Evolutionary conservation across 1,284 basidiomycete species (phyloP).

Genomic region (Somion occarium): DNA sequence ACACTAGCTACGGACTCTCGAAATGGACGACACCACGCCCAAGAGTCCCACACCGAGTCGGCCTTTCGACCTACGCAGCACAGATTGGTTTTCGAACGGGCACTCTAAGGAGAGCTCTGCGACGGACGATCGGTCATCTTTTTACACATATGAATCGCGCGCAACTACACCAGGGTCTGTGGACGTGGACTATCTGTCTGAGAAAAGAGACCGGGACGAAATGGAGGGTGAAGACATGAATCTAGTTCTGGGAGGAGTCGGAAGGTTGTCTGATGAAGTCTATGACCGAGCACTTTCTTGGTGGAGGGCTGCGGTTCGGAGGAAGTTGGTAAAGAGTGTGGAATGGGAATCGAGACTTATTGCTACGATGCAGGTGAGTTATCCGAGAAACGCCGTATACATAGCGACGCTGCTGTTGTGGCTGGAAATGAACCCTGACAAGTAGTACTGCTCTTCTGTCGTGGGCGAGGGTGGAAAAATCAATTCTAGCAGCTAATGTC

Average conservation of each 20-base stretch:
- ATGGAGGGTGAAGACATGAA: slow-evolving; percentile 15
- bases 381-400: not conserved
- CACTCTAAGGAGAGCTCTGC: not conserved
- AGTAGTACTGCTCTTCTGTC: too few species aligned
- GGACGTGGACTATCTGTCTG: not conserved
- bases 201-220: slow-evolving; percentile 8
- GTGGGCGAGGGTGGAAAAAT: too few species aligned
- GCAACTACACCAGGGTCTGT: slow-evolving; percentile 2
- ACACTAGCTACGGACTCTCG: not conserved
- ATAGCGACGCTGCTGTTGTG: too few species aligned
- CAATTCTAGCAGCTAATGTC: too few species aligned
- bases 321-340: slow-evolving; percentile 54
- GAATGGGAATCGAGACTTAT: slow-evolving; percentile 63
- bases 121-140: not conserved
- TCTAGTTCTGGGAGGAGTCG: slow-evolving; percentile 18
- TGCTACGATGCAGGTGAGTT: slow-evolving; percentile 65
- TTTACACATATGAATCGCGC: slow-evolving; percentile 10
- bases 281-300: slow-evolving; percentile 60
- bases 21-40: not conserved
- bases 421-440: too few species aligned
- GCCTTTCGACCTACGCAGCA: not conserved
- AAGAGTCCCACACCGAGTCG: not conserved
- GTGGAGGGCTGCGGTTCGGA: slow-evolving; percentile 68
- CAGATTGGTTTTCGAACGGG: not conserved
- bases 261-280: slow-evolving; percentile 43